These are phyloP conservation scores for Trichoderma sp. DNA, from an alignment of 2,329 filamentous ascomycete species.

Conservation along the genomic window DNA sequence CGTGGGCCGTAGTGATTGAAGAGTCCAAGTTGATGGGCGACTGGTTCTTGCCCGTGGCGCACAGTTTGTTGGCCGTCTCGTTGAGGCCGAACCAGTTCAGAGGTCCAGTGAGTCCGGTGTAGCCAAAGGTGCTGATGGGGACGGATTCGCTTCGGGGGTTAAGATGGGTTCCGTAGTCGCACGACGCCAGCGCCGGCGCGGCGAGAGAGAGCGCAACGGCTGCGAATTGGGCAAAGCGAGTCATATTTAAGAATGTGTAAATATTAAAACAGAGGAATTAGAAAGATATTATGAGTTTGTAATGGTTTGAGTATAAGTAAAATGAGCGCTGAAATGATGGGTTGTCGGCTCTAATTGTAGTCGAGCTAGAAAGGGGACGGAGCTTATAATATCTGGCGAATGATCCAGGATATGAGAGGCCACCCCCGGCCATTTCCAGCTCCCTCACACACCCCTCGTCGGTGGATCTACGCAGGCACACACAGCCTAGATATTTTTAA, in stretches of 20 bases:
- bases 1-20: conserved; percentile 33
- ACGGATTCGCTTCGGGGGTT: conserved; percentile 37
- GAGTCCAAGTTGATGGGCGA: conserved; percentile 56
- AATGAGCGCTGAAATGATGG: neutral
- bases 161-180: conserved; percentile 41
- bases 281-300: neutral
- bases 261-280: neutral
- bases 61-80: conserved; percentile 44
- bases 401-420: neutral
- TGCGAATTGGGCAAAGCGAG: neutral
- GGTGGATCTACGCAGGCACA: neutral
- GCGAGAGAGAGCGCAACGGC: neutral
- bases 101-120: conserved; percentile 46
- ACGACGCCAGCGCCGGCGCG: conserved; percentile 35
- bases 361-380: neutral
- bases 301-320: neutral
- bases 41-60: conserved; percentile 51
- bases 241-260: neutral
- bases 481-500: neutral
- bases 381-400: conserved; percentile 3
- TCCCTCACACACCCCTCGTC: neutral
- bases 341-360: neutral
- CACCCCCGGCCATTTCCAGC: neutral
- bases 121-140: conserved; percentile 41
- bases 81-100: conserved; percentile 54